These are phyloP conservation scores for Paraglomus occultum DNA, from an alignment of 192 early-diverging fungal species.

Conservation along the genomic window DNA sequence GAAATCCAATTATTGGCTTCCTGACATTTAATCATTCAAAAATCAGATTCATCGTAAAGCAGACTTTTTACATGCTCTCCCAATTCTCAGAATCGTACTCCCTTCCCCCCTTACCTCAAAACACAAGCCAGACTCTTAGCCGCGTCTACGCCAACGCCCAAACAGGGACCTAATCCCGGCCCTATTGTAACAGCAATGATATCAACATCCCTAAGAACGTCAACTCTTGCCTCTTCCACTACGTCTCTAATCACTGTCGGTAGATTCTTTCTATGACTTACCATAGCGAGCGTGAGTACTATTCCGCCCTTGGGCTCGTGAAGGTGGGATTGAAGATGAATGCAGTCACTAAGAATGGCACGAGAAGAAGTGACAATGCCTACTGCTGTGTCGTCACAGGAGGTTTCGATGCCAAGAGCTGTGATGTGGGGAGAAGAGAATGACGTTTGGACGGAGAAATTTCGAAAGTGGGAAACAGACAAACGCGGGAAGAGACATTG, in stretches of 20 bases:
- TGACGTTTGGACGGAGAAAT: too few relatives aligned
- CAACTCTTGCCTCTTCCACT: conserved; percentile 52
- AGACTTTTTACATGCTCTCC: neutral
- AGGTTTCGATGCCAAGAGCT: conserved; percentile 72
- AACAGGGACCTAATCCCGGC: conserved; percentile 67
- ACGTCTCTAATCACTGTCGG: conserved; percentile 62
- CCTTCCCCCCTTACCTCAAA: conserved; percentile 27
- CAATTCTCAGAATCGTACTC: neutral
- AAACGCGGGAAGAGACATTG: too few relatives aligned
- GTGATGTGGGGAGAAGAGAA: conserved; percentile 29
- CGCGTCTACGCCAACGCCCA: conserved; percentile 67
- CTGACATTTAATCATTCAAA: conserved; percentile 16
- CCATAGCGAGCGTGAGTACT: conserved; percentile 66
- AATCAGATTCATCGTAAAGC: neutral
- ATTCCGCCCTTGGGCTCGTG: conserved; percentile 77
- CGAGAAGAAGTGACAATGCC: conserved; percentile 68
- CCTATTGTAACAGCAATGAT: conserved; percentile 75
- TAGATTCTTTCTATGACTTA: conserved; percentile 61
- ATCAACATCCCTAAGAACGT: conserved; percentile 55
- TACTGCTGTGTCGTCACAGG: conserved; percentile 79
- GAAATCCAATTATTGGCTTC: conserved; percentile 73
- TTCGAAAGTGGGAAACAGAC: too few relatives aligned
- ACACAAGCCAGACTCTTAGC: conserved; percentile 73
- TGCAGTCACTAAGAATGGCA: conserved; percentile 58
- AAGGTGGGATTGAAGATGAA: conserved; percentile 59